Percentiles rank a stretch among this genome's conserved stretches.
phyloP scores from a whole-genome alignment of 1,284 basidiomycete genomes.

The Trametes polyzona region DNA sequence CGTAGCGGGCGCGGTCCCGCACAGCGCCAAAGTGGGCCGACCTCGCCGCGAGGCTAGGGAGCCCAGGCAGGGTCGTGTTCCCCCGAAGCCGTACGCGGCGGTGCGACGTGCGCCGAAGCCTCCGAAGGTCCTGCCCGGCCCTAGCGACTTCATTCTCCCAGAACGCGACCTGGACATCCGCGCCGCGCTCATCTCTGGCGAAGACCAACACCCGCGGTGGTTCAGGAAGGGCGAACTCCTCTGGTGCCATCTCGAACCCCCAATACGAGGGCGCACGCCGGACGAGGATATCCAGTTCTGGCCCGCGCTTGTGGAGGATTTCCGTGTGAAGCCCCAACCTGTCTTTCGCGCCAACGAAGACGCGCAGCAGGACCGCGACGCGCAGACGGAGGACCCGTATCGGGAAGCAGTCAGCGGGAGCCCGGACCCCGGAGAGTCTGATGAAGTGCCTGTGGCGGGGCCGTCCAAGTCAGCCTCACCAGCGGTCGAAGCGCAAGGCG shows the following conservation, averaged over 20 bases:
- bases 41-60: slow-evolving; percentile 24
- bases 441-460: neutral
- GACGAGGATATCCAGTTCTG: slow-evolving; percentile 62
- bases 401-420: slow-evolving; percentile 15
- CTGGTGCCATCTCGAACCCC: slow-evolving; percentile 65
- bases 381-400: slow-evolving; percentile 13
- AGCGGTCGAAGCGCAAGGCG: slow-evolving; percentile 12
- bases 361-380: slow-evolving; percentile 11
- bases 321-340: slow-evolving; percentile 48
- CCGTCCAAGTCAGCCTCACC: slow-evolving; percentile 9
- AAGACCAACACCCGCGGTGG: slow-evolving; percentile 52
- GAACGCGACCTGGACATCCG: slow-evolving; percentile 66
- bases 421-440: neutral
- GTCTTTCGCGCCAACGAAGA: slow-evolving; percentile 16
- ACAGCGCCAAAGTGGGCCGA: slow-evolving; percentile 7
- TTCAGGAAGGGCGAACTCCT: slow-evolving; percentile 73
- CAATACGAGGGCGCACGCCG: slow-evolving; percentile 47
- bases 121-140: slow-evolving; percentile 43
- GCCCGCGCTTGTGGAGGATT: slow-evolving; percentile 71
- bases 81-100: slow-evolving; percentile 52
- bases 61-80: slow-evolving; percentile 2
- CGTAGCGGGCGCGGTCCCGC: slow-evolving; percentile 7
- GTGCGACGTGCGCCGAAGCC: slow-evolving; percentile 56
- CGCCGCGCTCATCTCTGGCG: slow-evolving; percentile 47
- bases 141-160: slow-evolving; percentile 52